Conservation (phyloP, 148 eudicot genomes). For the Bassia scoparia region DNA sequence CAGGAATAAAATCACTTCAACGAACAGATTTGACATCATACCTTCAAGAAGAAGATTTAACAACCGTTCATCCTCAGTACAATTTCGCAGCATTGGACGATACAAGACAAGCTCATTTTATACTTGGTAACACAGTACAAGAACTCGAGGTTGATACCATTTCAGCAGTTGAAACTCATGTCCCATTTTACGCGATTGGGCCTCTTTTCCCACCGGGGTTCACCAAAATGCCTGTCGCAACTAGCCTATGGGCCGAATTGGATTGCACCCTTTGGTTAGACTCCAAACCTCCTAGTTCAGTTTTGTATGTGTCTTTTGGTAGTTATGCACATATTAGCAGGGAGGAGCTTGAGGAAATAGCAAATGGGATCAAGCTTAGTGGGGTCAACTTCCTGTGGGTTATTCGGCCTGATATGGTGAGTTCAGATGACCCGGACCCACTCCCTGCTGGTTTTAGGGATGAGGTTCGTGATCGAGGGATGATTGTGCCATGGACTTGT, state of each 20-base stretch:
- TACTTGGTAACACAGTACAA: slow-evolving; percentile 27
- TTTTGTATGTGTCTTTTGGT: slow-evolving; percentile 65
- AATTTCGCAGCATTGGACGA: slow-evolving; percentile 32
- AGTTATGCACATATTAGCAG: slow-evolving; percentile 58
- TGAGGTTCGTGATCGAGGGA: slow-evolving; percentile 7
- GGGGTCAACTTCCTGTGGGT: slow-evolving; percentile 57
- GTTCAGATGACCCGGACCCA: slow-evolving; percentile 22
- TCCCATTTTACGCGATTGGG: slow-evolving; percentile 39
- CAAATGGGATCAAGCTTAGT: slow-evolving; percentile 46
- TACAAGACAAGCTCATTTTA: slow-evolving; percentile 26
- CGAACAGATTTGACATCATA: slow-evolving; percentile 61
- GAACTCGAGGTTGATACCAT: slow-evolving; percentile 28
- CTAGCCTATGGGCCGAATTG: slow-evolving; percentile 60
- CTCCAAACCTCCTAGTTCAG: slow-evolving; percentile 46
- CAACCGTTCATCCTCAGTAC: slow-evolving; percentile 39
- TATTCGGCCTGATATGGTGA: slow-evolving; percentile 42
- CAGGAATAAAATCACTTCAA: slow-evolving; percentile 46
- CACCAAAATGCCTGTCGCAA: slow-evolving; percentile 39
- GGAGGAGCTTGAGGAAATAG: slow-evolving; percentile 38
- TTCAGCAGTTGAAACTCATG: slow-evolving; percentile 14
- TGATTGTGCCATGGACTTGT: slow-evolving; percentile 24
- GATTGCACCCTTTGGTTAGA: slow-evolving; percentile 64
- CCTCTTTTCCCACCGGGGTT: slow-evolving; percentile 47
- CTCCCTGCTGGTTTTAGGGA: slow-evolving; percentile 23
- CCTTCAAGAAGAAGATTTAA: slow-evolving; percentile 23